Percentiles rank a stretch among this genome's conserved stretches.
These are phyloP conservation scores for Spinellus fusiger DNA, from an alignment of 192 early-diverging fungal species.

Conservation along the genomic window DNA sequence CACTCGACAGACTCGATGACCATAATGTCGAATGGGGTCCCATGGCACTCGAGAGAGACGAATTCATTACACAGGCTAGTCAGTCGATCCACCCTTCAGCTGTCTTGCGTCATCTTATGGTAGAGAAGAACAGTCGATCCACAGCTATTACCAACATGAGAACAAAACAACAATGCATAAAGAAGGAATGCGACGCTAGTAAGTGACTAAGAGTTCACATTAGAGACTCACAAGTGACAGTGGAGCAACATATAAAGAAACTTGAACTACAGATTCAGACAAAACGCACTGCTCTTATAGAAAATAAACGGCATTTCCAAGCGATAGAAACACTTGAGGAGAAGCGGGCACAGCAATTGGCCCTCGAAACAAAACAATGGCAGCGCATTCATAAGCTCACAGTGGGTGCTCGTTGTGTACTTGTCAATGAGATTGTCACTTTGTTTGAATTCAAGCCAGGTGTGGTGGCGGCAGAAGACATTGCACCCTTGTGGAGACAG, in stretches of 20 bases:
- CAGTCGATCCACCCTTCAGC: slow-evolving; percentile 4
- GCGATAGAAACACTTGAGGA: neutral
- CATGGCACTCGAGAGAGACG: slow-evolving; percentile 4
- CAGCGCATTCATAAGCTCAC: slow-evolving; percentile 34
- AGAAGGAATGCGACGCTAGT: slow-evolving; percentile 1
- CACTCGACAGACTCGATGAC: slow-evolving; percentile 11
- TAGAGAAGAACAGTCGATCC: slow-evolving; percentile 14
- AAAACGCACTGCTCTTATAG: neutral
- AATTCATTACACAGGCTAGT: slow-evolving; percentile 14
- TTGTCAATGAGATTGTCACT: slow-evolving; percentile 42
- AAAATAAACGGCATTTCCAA: neutral
- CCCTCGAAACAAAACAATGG: slow-evolving; percentile 23
- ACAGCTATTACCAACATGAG: neutral
- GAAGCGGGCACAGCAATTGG: neutral
- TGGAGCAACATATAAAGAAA: neutral
- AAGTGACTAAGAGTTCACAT: neutral
- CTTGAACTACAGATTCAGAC: slow-evolving; percentile 4
- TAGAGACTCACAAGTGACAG: slow-evolving; percentile 1
- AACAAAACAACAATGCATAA: neutral
- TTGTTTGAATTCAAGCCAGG: slow-evolving; percentile 44
- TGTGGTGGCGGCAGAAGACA: slow-evolving; percentile 3
- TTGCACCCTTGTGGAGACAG: neutral
- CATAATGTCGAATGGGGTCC: slow-evolving; percentile 8
- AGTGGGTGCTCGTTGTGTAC: slow-evolving; percentile 35
- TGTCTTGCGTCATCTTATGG: slow-evolving; percentile 4